These are phyloP conservation scores for Saussurea involucrata DNA, from an alignment of 129 eudicot genomes.

Conservation along the genomic window DNA sequence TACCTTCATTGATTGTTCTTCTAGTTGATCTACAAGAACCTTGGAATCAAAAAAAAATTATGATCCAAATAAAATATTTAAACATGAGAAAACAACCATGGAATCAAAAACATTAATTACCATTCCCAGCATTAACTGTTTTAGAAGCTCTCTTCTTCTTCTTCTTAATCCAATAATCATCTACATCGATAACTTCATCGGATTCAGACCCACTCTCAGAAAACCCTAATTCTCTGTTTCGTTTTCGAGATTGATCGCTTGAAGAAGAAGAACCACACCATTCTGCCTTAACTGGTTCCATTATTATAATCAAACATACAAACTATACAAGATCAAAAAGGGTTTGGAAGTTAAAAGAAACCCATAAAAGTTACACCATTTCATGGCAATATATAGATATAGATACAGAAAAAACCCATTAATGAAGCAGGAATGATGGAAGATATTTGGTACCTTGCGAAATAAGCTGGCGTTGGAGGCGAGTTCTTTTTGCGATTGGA, in stretches of 20 bases:
- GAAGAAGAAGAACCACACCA: conserved; percentile 3
- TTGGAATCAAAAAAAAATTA: not conserved
- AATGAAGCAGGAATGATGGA: not conserved
- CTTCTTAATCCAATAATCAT: not conserved
- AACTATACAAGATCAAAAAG: not conserved
- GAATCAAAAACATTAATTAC: not conserved
- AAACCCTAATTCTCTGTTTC: not conserved
- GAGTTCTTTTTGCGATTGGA: conserved; percentile 21
- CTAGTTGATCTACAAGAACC: not conserved
- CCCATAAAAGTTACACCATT: not conserved
- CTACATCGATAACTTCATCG: conserved; percentile 26
- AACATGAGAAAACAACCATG: too few relatives aligned
- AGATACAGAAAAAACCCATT: not conserved
- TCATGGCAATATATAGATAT: not conserved
- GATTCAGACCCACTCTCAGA: not conserved
- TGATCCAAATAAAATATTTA: not conserved
- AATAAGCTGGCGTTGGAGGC: conserved; percentile 8
- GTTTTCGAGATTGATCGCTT: not conserved
- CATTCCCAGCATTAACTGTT: not conserved
- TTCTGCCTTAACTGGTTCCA: not conserved
- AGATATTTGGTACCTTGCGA: not conserved
- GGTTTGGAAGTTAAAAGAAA: not conserved
- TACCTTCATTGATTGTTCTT: not conserved
- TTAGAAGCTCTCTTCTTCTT: not conserved
- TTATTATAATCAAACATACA: not conserved